Evolutionary conservation across 805 yeast species (phyloP).

Genomic region (Debaryomyces castellii): DNA sequence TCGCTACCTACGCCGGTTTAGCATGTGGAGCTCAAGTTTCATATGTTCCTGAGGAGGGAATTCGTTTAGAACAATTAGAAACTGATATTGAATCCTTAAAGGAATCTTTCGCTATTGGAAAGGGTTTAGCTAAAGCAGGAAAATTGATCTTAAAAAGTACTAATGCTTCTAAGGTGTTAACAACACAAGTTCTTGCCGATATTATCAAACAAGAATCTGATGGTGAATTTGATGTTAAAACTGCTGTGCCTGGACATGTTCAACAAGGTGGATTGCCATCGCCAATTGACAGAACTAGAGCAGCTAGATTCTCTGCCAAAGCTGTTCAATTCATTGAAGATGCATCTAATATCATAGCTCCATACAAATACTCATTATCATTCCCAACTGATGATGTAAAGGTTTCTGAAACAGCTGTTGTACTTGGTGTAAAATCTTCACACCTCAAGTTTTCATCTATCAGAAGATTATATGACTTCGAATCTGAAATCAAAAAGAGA

Average conservation of each 20-base stretch:
- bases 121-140: constrained; percentile 81
- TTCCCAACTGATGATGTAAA: constrained; percentile 33
- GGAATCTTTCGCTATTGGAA: constrained; percentile 67
- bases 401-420: constrained; percentile 61
- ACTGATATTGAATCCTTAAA: constrained; percentile 72
- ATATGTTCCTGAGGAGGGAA: constrained; percentile 86
- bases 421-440: constrained; percentile 79
- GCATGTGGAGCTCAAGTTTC: constrained; percentile 90
- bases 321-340: constrained; percentile 87
- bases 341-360: constrained; percentile 17
- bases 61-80: constrained; percentile 64
- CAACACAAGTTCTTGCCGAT: constrained; percentile 79
- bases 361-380: constrained; percentile 25
- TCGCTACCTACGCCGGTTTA: constrained; percentile 82
- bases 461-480: constrained; percentile 77
- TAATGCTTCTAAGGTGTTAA: constrained; percentile 76
- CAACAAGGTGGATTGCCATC: constrained; percentile 97
- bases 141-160: constrained; percentile 82
- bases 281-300: constrained; percentile 88
- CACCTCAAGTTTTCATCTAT: constrained; percentile 74
- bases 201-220: constrained; percentile 78
- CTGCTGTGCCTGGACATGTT: constrained; percentile 97
- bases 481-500: constrained; percentile 77
- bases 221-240: constrained; percentile 82
- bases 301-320: constrained; percentile 85